Evolutionary conservation across 352 stramenopile genomes (phyloP), one percentile per base, ranked within the genome.

Genomic region (Phytophthora chlamydospora): DNA sequence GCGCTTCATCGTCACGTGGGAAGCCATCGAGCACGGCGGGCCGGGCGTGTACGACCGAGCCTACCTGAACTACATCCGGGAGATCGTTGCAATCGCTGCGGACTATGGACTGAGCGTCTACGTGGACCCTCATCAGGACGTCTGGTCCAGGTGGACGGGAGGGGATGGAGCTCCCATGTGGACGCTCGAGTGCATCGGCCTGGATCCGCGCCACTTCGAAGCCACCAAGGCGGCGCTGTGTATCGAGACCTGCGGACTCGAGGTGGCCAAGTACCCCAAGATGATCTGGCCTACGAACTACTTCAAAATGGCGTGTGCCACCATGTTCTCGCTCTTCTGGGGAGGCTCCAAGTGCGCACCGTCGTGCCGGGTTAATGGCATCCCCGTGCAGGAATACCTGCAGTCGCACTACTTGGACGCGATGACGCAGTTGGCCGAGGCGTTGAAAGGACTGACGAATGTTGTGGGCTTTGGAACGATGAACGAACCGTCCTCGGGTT

Each of bases 251-350:
- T 76, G 61, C 33, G 77, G 76, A 2, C 4, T 62, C 1, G 60
- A 55, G 3, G 61, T 74, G 21, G 53, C 33, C 13, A 59, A 82
- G 41, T 91, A 85, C 52, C 89, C 89, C 14, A 95, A 93, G 60
- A 98, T 97, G 91, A 91, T 96, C 58, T 98, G 91, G 91, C 88
- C 85, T 4, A 94, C 89, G 39, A 97, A 97, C 54, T 96, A 97
- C 68, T 95, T 93, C 61, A 96, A 96, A 46, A 83, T 96, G 55
- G 90, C 80, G 4, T 83, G 77, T 54, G 89, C 87, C 5, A 97
- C 90, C 14, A 97, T 98, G 91, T 97, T 96, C 49, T 96, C 89
- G 31, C 73, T 98, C 0, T 98, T 97, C 60, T 98, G 75, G 66
- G 88, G 79, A 39, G 91, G 91, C 16, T 62, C 81, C 35, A 68